These are phyloP conservation scores for Termitomyces sp. DNA, from an alignment of 1,284 basidiomycete genomes.

Conservation along the genomic window DNA sequence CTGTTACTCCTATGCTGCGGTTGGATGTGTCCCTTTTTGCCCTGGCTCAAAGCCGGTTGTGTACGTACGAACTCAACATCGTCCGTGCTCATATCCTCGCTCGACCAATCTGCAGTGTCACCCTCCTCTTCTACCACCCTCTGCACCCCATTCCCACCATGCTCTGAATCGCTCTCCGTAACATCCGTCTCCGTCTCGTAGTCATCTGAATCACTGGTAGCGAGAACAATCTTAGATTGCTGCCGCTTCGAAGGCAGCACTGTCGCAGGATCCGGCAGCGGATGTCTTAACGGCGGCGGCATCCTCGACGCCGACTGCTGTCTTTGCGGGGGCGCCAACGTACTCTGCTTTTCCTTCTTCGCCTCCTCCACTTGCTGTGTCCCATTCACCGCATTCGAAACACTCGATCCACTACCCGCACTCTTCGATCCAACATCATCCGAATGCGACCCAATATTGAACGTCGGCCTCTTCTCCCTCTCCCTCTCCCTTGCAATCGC, in stretches of 20 bases:
- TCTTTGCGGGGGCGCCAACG: constrained; percentile 10
- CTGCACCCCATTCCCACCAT: constrained; percentile 40
- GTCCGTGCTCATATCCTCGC: constrained; percentile 41
- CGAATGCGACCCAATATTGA: constrained; percentile 55
- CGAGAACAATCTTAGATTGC: constrained; percentile 28
- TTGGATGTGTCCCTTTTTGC: constrained; percentile 7
- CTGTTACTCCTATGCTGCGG: constrained; percentile 19
- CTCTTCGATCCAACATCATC: constrained; percentile 41
- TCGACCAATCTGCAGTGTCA: constrained; percentile 52
- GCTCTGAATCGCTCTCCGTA: constrained; percentile 25
- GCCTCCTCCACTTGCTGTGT: not conserved
- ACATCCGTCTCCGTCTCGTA: constrained; percentile 35
- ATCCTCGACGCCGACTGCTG: constrained; percentile 13
- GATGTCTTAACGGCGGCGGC: constrained; percentile 6
- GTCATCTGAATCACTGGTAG: constrained; percentile 30
- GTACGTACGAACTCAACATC: constrained; percentile 24
- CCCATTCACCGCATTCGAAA: constrained; percentile 14
- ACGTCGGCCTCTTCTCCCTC: constrained; percentile 32
- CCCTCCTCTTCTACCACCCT: constrained; percentile 41
- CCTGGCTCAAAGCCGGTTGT: not conserved
- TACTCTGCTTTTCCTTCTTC: constrained; percentile 3
- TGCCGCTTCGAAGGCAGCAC: constrained; percentile 18
- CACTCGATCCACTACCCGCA: constrained; percentile 30
- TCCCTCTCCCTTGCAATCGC: constrained; percentile 19
- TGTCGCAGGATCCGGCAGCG: constrained; percentile 11